Evolutionary conservation across 2,329 filamentous ascomycete genomes (phyloP), one percentile per base, ranked within the genome.

Genomic region (Aspergillus intermedius): DNA sequence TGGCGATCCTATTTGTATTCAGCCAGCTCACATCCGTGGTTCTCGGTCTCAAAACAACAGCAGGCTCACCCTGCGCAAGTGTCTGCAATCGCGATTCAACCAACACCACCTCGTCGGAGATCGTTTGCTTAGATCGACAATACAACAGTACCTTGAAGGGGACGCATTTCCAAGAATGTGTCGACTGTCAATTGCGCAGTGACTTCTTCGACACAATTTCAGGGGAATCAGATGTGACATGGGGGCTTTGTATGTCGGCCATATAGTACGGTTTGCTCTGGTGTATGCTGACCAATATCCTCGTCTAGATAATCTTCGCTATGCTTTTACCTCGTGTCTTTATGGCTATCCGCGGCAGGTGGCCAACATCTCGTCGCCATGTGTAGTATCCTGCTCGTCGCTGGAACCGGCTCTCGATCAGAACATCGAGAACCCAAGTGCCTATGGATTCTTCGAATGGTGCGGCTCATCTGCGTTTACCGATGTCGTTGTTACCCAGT

Each of bases 301-400:
- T 30, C 10, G 25, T 30, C 25, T 30, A 75, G 73, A 72, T 58
- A 74, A 74, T 46, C 63, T 75, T 43, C 72, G 73, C 37, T 75
- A 64, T 52, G 64, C 71, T 1, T 66, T 74, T 35, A 66, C 70
- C 4, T 65, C 60, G 40, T 75, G 73, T 52, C 65, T 75, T 32
- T 75, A 68, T 55, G 70, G 66, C 25, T 69, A 56, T 23, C 73
- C 73, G 6, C 54, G 56, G n/a, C 51, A 46, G 21, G 58, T 60
- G 49, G 62, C 53, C 52, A 70, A 63, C 56, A 61, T 71, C 13
- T 73, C 71, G 6, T 72, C 69, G 8, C 71, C 70, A 4, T 75
- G 72, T 48, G 65, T 71, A 42, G 72, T 75, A 12, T 62, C 67
- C 21, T 75, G 72, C 49, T 58, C 64, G n/a, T 46, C 58, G 0